Evolutionary conservation across 148 eudicot species (phyloP).

Genomic region (Rhododendron mucronatum): DNA sequence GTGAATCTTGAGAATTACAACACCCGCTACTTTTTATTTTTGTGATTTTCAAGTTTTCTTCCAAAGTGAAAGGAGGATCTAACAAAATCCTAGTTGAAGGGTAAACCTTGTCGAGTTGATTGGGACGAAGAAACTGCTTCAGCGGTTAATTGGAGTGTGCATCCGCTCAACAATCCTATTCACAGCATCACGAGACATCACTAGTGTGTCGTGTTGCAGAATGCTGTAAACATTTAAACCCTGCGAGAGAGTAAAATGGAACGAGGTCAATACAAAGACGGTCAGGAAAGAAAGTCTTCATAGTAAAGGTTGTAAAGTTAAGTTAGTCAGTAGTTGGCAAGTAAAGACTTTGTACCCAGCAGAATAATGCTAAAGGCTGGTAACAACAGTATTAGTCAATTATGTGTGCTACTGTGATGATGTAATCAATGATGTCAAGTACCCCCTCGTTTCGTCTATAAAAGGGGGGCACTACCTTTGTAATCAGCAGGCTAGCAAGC

Average conservation of each 20-base stretch:
- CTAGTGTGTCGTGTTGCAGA: conserved; percentile 81
- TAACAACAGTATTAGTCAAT: too few species aligned
- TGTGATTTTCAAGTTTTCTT: not conserved
- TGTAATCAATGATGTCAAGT: too few species aligned
- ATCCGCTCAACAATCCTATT: conserved; percentile 75
- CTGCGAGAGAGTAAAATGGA: conserved; percentile 28
- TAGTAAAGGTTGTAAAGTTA: too few species aligned
- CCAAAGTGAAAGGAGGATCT: not conserved
- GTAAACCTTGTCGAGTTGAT: not conserved
- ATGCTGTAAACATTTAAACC: conserved; percentile 97
- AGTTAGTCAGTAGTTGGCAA: too few species aligned
- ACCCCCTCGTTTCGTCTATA: too few species aligned
- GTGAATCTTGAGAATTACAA: not conserved
- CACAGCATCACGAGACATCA: conserved; percentile 89
- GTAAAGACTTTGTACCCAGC: too few species aligned
- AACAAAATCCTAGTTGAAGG: not conserved
- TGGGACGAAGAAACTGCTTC: not conserved
- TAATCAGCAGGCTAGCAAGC: too few species aligned
- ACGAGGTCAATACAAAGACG: not conserved
- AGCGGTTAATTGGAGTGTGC: conserved; percentile 92
- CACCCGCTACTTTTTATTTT: not conserved
- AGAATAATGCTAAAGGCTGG: too few species aligned
- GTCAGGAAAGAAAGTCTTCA: too few species aligned
- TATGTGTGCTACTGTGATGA: too few species aligned
- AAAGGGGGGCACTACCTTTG: too few species aligned